phyloP scores from a whole-genome alignment of 140 eudicot genomes.

The Erigeron philadelphicus region DNA sequence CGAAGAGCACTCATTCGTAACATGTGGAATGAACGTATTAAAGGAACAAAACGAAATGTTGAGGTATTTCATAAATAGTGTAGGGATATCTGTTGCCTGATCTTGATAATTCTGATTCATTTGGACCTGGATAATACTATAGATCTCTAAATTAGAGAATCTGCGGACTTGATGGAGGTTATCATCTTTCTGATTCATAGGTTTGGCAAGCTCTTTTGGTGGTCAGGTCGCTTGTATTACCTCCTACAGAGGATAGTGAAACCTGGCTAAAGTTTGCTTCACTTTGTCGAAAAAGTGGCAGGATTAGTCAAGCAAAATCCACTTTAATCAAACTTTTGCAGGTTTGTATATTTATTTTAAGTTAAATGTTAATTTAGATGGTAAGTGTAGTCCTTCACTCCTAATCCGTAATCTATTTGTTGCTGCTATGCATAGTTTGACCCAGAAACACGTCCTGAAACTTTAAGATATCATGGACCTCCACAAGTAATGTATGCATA shows the following conservation, averaged over 20 bases:
- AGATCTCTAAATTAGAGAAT: background rate
- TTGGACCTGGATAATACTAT: slow-evolving; percentile 4
- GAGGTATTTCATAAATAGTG: slow-evolving; percentile 46
- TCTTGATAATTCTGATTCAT: background rate
- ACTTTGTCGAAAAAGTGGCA: slow-evolving; percentile 89
- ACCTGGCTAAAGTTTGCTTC: slow-evolving; percentile 95
- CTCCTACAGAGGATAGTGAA: slow-evolving; percentile 91
- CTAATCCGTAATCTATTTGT: slow-evolving; percentile 3
- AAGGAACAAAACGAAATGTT: slow-evolving; percentile 88
- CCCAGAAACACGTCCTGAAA: slow-evolving; percentile 85
- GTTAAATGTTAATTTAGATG: background rate
- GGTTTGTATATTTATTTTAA: slow-evolving; percentile 41
- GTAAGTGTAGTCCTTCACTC: background rate
- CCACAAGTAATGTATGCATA: slow-evolving; percentile 89
- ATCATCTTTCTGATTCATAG: slow-evolving; percentile 31
- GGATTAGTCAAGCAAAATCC: slow-evolving; percentile 89
- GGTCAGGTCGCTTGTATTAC: slow-evolving; percentile 91
- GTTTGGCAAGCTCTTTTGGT: slow-evolving; percentile 97
- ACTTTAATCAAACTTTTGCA: slow-evolving; percentile 84
- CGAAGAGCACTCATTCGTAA: slow-evolving; percentile 84
- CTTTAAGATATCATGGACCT: slow-evolving; percentile 66
- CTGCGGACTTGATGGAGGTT: slow-evolving; percentile 15
- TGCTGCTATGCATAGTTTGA: slow-evolving; percentile 54
- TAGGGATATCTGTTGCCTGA: slow-evolving; percentile 2
- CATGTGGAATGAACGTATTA: slow-evolving; percentile 98